Conservation (phyloP, 345 rosid species). For the Citropsis articulata region DNA sequence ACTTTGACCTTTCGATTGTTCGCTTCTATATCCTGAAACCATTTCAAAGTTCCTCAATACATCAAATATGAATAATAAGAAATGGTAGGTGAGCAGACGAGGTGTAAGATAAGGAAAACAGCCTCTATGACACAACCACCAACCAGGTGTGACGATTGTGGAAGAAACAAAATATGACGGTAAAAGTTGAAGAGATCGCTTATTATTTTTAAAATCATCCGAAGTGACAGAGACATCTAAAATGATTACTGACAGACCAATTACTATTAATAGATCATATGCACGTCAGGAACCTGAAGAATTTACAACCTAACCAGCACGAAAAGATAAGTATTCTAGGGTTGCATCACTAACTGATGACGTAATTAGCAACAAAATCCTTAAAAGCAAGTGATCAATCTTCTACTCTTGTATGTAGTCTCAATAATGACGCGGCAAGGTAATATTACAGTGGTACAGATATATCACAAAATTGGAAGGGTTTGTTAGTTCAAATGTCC, state of each 20-base stretch:
- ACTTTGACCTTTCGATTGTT: slow-evolving; percentile 69
- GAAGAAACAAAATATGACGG: slow-evolving; percentile 4
- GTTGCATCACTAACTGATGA: not conserved
- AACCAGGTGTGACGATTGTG: not conserved
- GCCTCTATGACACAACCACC: not conserved
- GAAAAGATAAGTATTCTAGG: not conserved
- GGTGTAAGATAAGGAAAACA: not conserved
- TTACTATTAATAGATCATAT: not conserved
- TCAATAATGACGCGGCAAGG: not conserved
- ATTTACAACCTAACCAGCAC: not conserved
- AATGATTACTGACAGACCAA: not conserved
- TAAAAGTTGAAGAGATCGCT: not conserved
- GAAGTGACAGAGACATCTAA: not conserved
- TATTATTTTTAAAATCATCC: not conserved
- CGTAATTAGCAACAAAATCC: not conserved
- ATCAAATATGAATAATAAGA: not conserved
- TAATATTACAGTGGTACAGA: not conserved
- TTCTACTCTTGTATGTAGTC: not conserved
- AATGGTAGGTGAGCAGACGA: not conserved
- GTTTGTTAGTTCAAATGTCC: not conserved
- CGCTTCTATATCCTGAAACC: slow-evolving; percentile 75
- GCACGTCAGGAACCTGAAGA: not conserved
- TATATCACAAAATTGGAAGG: not conserved
- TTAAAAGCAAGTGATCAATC: not conserved
- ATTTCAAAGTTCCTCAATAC: slow-evolving; percentile 16